phyloP scores from a whole-genome alignment of 2,329 filamentous ascomycete genomes.

The Geosmithia putterillii region DNA sequence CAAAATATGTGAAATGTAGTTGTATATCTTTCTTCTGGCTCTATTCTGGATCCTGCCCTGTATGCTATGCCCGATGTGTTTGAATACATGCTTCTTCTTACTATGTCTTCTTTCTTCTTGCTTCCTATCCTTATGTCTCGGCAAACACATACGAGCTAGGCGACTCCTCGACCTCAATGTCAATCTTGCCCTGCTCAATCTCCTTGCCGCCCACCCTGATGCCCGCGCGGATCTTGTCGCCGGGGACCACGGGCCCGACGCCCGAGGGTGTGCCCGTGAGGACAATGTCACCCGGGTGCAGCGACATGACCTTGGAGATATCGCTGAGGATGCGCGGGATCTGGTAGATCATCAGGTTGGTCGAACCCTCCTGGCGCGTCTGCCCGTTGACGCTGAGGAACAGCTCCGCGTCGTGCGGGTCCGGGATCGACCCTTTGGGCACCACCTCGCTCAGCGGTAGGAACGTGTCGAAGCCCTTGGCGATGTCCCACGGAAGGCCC shows the following conservation, averaged over 20 bases:
- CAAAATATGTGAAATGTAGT: too few species aligned
- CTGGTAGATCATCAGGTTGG: slow-evolving; percentile 86
- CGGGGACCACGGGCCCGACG: slow-evolving; percentile 73
- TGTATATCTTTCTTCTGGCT: slow-evolving; percentile 1
- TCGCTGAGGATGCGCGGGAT: slow-evolving; percentile 82
- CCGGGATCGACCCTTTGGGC: slow-evolving; percentile 63
- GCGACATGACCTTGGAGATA: slow-evolving; percentile 88
- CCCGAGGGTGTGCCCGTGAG: slow-evolving; percentile 97
- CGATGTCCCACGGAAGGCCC: slow-evolving; percentile 89
- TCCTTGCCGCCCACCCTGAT: slow-evolving; percentile 71
- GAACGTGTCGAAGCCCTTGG: slow-evolving; percentile 98
- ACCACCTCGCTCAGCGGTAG: slow-evolving; percentile 76
- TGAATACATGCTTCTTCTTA: too few species aligned
- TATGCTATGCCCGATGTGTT: too few species aligned
- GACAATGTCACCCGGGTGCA: slow-evolving; percentile 85
- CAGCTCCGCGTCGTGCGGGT: slow-evolving; percentile 82
- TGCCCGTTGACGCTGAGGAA: slow-evolving; percentile 76
- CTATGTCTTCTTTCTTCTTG: too few species aligned
- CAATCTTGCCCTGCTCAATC: slow-evolving; percentile 71
- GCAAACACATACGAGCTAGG: slow-evolving; percentile 65
- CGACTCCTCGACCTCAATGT: slow-evolving; percentile 72
- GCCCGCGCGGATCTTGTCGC: slow-evolving; percentile 79
- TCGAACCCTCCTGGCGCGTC: slow-evolving; percentile 72
- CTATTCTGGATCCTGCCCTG: too few species aligned
- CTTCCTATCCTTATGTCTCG: slow-evolving; percentile 50